Evolutionary conservation across 257 asterid genomes (phyloP).

Genomic region (Ilex asprella): DNA sequence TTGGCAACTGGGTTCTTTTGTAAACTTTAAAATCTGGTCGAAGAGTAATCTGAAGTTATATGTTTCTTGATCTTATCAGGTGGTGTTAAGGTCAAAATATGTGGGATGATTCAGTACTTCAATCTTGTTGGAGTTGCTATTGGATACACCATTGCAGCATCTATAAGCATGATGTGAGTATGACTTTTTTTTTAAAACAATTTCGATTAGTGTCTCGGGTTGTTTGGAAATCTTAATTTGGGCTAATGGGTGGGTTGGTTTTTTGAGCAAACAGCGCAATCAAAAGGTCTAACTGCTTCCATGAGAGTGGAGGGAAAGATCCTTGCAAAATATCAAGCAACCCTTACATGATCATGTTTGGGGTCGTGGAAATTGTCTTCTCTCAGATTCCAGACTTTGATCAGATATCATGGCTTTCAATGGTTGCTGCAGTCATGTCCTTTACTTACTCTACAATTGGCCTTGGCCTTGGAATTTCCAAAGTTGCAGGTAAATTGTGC

Average conservation of each 20-base stretch:
- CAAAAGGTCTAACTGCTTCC: neutral
- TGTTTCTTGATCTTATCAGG: neutral
- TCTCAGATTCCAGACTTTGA: slow-evolving; percentile 76
- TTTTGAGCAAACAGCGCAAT: slow-evolving; percentile 1
- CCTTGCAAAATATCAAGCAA: slow-evolving; percentile 47
- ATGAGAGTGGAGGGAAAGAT: slow-evolving; percentile 1
- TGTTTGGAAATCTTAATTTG: neutral
- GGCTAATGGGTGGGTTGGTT: neutral
- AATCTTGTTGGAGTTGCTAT: slow-evolving; percentile 2
- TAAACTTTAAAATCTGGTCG: neutral
- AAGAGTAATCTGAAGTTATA: neutral
- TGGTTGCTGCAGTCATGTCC: slow-evolving; percentile 74
- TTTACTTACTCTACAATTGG: slow-evolving; percentile 66
- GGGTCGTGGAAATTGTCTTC: slow-evolving; percentile 39
- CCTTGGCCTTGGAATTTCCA: slow-evolving; percentile 53
- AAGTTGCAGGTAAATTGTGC: slow-evolving; percentile 42
- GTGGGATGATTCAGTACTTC: slow-evolving; percentile 1
- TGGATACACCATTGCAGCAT: slow-evolving; percentile 1
- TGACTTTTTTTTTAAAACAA: neutral
- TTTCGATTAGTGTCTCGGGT: neutral
- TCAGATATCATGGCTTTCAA: slow-evolving; percentile 69
- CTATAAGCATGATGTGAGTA: slow-evolving; percentile 4
- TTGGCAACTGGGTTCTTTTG: neutral
- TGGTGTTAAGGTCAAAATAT: slow-evolving; percentile 1
- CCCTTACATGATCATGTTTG: slow-evolving; percentile 69